Evolutionary conservation across 1,284 basidiomycete species (phyloP).

Genomic region (Tranzscheliella williamsii): DNA sequence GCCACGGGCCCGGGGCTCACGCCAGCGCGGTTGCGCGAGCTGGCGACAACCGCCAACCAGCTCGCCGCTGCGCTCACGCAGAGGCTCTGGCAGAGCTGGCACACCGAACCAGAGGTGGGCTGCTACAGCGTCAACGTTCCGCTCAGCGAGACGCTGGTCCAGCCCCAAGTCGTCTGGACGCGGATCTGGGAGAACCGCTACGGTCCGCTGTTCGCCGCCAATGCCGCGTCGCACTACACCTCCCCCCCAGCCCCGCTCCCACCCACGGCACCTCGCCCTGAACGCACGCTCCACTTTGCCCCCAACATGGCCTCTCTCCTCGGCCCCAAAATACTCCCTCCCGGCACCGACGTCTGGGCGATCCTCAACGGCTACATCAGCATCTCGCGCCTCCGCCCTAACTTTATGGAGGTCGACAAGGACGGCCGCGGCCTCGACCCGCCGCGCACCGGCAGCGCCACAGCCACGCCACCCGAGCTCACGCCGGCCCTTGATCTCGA

Average conservation of each 20-base stretch:
- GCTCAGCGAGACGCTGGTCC: constrained; percentile 44
- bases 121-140: constrained; percentile 58
- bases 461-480: not conserved
- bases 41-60: constrained; percentile 29
- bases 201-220: constrained; percentile 35
- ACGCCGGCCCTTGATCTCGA: not conserved
- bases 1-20: constrained; percentile 22
- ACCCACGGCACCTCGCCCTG: constrained; percentile 32
- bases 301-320: constrained; percentile 52
- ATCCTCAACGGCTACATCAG: constrained; percentile 51
- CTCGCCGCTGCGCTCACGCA: constrained; percentile 35
- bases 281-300: constrained; percentile 42
- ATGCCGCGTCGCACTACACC: constrained; percentile 8
- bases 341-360: constrained; percentile 56
- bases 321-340: constrained; percentile 26
- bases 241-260: constrained; percentile 19
- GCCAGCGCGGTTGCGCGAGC: constrained; percentile 3
- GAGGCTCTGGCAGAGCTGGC: constrained; percentile 48
- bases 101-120: constrained; percentile 35
- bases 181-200: constrained; percentile 51
- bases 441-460: not conserved
- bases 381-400: constrained; percentile 45
- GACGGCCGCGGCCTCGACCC: constrained; percentile 25
- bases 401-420: constrained; percentile 38
- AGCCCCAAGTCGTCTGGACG: constrained; percentile 53